Evolutionary conservation across 768 basidiomycete species (phyloP), one percentile per base, ranked within the genome.

Genomic region (Chlorophyllum brunneum): DNA sequence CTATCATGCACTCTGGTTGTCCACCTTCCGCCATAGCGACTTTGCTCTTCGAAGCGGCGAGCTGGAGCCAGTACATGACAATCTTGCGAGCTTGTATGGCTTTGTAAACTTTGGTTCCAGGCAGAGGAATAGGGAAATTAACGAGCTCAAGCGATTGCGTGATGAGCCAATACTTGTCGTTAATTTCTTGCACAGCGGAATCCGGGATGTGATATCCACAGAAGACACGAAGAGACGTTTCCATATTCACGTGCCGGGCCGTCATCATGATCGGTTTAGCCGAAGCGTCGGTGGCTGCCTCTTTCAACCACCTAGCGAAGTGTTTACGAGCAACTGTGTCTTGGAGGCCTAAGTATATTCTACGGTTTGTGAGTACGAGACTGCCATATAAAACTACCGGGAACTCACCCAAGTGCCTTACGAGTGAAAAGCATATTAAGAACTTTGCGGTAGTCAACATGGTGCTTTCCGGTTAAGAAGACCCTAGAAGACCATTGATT

Each of bases 181-280:
- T 87, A 65, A 99, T 94, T 64, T 92, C 90, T 13, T 70, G 63
- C 22, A 85, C 81, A 34, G 86, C 90, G 6, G 82, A 70, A 13
- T 92, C 86, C 24, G 92, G 83, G 59, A 98, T 86, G 68, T 98
- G 91, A 56, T 76, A 71, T 15, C 97, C 97, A 63, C 95, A 93
- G 73, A 99, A 99, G 50, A 98, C 95, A 48, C 85, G 83, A 31
- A 99, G 84, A 2, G 95, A 98, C 4, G 93, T 94, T 56, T 94
- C 88, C 95, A 99, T 98, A 74, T 98, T 98, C 57, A 97, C 75
- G 63, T 87, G 82, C 55, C 97, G 90, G 61, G 92, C 86, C n/a
- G 77, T 80, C 84, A 86, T 85, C 94, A 97, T 95, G 68, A 88
- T 85, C 4, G 83, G 70, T 58, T 78, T 71, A 10, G 79, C 67